phyloP scores from a whole-genome alignment of 2,329 filamentous ascomycete species.

The Pyrenochaeta sp. region DNA sequence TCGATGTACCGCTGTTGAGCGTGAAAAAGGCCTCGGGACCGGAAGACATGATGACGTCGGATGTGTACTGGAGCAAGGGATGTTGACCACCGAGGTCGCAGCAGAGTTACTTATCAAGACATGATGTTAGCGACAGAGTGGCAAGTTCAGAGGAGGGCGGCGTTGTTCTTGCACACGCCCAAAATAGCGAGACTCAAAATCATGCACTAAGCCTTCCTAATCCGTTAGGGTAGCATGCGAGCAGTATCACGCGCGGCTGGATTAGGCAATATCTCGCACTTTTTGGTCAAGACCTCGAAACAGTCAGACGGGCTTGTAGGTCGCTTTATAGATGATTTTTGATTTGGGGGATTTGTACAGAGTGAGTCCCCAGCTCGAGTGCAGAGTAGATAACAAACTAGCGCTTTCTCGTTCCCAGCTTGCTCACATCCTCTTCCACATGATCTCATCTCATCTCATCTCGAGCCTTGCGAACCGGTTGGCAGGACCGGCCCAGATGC shows the following conservation, averaged over 20 bases:
- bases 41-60: slow-evolving; percentile 25
- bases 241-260: slow-evolving; percentile 18
- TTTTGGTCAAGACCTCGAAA: background rate
- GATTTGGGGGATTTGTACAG: slow-evolving; percentile 42
- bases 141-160: slow-evolving; percentile 18
- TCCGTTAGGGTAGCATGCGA: slow-evolving; percentile 6
- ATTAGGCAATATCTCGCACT: slow-evolving; percentile 41
- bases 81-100: slow-evolving; percentile 23
- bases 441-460: background rate
- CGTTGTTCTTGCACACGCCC: slow-evolving; percentile 20
- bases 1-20: slow-evolving; percentile 24
- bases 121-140: slow-evolving; percentile 30
- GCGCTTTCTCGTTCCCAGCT: slow-evolving; percentile 11
- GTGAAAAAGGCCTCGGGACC: slow-evolving; percentile 23
- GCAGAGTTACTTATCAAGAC: slow-evolving; percentile 22
- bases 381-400: slow-evolving; percentile 30
- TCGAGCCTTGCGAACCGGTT: slow-evolving; percentile 10
- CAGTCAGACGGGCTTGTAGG: background rate
- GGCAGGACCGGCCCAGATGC: slow-evolving; percentile 2
- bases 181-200: slow-evolving; percentile 31
- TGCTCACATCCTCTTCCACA: slow-evolving; percentile 2
- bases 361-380: slow-evolving; percentile 41
- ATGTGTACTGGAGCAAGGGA: background rate
- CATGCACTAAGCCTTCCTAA: slow-evolving; percentile 33
- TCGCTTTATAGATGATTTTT: slow-evolving; percentile 18